A percentile compares a stretch with the other conserved stretches of the same genome.
Conservation (phyloP, 192 early-diverging fungal species). For the Coemansia brasiliensis region DNA sequence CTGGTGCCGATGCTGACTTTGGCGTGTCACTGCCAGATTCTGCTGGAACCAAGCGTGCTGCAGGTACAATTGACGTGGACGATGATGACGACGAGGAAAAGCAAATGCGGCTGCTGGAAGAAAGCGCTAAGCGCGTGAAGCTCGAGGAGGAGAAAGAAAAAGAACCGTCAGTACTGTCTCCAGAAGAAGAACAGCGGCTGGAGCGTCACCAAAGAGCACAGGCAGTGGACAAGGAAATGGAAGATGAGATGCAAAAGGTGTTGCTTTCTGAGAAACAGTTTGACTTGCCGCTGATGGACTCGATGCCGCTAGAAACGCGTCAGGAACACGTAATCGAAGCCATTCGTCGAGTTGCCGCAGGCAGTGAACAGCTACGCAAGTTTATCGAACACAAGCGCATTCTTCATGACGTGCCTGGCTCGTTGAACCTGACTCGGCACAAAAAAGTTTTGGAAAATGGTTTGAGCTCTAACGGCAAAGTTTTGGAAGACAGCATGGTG, state of each 20-base stretch:
- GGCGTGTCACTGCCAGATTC: not conserved
- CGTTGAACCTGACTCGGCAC: not conserved
- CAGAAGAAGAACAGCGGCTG: not conserved
- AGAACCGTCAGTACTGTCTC: not conserved
- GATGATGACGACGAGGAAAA: constrained; percentile 47
- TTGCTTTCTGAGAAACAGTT: constrained; percentile 15
- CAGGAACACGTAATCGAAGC: constrained; percentile 16
- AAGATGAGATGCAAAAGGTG: constrained; percentile 14
- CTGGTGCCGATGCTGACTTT: constrained; percentile 8
- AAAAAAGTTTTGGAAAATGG: constrained; percentile 22
- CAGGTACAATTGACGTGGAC: not conserved
- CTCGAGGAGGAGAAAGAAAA: constrained; percentile 19
- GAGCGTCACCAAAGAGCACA: constrained; percentile 6
- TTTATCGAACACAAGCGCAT: constrained; percentile 33
- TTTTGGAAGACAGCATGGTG: constrained; percentile 47
- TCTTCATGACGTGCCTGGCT: not conserved
- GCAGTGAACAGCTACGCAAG: constrained; percentile 15
- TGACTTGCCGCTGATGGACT: constrained; percentile 11
- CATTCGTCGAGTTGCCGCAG: constrained; percentile 21
- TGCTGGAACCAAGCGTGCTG: constrained; percentile 16
- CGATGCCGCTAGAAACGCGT: constrained; percentile 15
- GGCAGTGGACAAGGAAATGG: constrained; percentile 25
- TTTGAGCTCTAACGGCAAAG: constrained; percentile 34
- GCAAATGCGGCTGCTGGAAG: constrained; percentile 44
- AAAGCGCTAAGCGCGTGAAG: constrained; percentile 49